phyloP scores from a whole-genome alignment of 768 basidiomycete species.

The Daedaleopsis sinensis region DNA sequence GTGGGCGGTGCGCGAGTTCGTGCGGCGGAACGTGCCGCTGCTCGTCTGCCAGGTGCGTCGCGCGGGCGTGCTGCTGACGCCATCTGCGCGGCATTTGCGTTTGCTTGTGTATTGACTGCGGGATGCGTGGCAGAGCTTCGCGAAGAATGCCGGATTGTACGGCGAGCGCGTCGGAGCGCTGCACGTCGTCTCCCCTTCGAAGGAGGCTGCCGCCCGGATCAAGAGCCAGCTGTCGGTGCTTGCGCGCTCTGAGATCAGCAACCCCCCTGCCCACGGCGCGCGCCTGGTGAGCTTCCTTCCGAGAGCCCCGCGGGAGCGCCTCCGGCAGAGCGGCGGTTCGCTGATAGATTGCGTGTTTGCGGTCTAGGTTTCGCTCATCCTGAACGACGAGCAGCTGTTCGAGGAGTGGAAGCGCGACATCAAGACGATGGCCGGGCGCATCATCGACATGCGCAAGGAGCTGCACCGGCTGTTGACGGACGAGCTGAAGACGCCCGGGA shows the following conservation, averaged over 20 bases:
- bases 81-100: not conserved
- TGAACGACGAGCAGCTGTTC: constrained; percentile 75
- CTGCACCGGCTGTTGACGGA: constrained; percentile 74
- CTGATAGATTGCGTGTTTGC: constrained; percentile 1
- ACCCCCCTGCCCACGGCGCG: constrained; percentile 91
- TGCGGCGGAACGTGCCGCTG: constrained; percentile 69
- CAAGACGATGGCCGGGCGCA: constrained; percentile 88
- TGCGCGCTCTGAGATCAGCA: constrained; percentile 93
- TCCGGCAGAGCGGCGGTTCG: not conserved
- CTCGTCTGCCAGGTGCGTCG: constrained; percentile 82
- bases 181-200: constrained; percentile 69
- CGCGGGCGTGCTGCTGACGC: not conserved
- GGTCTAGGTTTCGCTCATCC: constrained; percentile 71
- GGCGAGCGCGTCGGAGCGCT: constrained; percentile 95
- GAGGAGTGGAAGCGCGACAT: constrained; percentile 92
- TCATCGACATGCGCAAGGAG: constrained; percentile 88
- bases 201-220: constrained; percentile 71
- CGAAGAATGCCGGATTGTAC: constrained; percentile 95
- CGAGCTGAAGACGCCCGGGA: constrained; percentile 84
- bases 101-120: too few relatives aligned
- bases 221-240: constrained; percentile 91
- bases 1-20: constrained; percentile 89
- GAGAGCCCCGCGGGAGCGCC: not conserved
- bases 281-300: constrained; percentile 62
- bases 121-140: constrained; percentile 72